Evolutionary conservation across 768 basidiomycete genomes (phyloP), one percentile per base, ranked within the genome.

Genomic region (Pleurotus citrinopileatus): DNA sequence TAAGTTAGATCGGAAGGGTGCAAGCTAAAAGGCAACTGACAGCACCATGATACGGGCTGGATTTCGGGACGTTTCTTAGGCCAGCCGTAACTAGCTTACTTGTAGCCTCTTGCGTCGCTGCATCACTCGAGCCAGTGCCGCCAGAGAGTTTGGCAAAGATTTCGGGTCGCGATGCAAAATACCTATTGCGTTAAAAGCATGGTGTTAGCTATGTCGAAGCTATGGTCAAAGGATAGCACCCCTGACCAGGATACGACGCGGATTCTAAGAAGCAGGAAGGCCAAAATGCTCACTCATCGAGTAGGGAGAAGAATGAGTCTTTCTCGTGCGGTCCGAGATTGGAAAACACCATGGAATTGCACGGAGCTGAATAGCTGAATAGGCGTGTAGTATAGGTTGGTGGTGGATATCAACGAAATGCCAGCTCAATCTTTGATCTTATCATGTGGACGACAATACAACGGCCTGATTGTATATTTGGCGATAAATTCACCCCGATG

Each of bases 231-330:
- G n/a, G n/a, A n/a, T n/a, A n/a, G n/a, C n/a, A n/a, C 6, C 29
- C 29, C 29, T 32, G 29, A 32, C 29, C 13, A 6, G 13, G 17
- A 22, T 25, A 9, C 28, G n/a, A 20, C 6, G 15, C 9, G 25
- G 19, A 7, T 12, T 44, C 46, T 19, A 26, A 23, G 5, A 8
- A n/a, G n/a, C n/a, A 34, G 47, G 47, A 55, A 55, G 55, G 63
- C 57, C 40, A 51, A 47, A 57, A 10, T 27, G 67, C 76, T 70
- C 67, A 91, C 90, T 92, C 90, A 65, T 92, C 90, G 29, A 92
- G 73, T 20, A 92, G 78, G 26, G 79, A 75, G 63, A 92, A 92
- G 68, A 92, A 91, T 12, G 90, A 89, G 52, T 87, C 80, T 66
- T 91, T 91, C 67, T 92, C 90, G 58, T 83, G 70, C 47, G 69